Base-by-base conservation (phyloP, 768 basidiomycete species). In the Boletus rubropictus region DNA sequence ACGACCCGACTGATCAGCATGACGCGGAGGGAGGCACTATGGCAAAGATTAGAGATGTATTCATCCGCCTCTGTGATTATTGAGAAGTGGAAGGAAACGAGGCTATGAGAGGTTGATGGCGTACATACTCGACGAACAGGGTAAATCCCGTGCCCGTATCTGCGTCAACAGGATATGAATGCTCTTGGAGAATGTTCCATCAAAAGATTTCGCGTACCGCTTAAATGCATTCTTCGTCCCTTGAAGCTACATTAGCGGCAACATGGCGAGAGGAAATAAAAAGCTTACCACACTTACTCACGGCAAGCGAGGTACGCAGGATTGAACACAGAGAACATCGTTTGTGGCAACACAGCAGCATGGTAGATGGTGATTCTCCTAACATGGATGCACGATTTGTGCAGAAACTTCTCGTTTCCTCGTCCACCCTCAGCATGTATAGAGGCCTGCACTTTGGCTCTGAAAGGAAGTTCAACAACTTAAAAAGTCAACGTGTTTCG, bases 211-310 rank as follows among this genome's bases (percentile, higher is more conserved):
- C n/a, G 29, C 53, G 10, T 41, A 54, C 53, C 52, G 52, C 39
- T 54, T 54, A 22, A 54, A 54, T 12, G n/a, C n/a, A n/a, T n/a
- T n/a, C n/a, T n/a, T n/a, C n/a, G n/a, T 54, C 22, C 53, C 52
- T 44, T 39, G 25, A 20, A n/a, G n/a, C n/a, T n/a, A n/a, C n/a
- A n/a, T n/a, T 28, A 53, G 52, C 28, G 21, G 21, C 9, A 12
- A 36, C 39, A n/a, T 5, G 22, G 9, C n/a, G n/a, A n/a, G 3
- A 33, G 12, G 21, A 24, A 5, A 17, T 14, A n/a, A 20, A 36
- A 28, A 9, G 18, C 39, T 29, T 32, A 54, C 46, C 52, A 44
- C 42, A 48, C 14, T 53, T 48, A 37, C 40, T 48, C 32, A 53
- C 52, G 9, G n/a, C n/a, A n/a, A n/a, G n/a, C n/a, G n/a, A n/a